Evolutionary conservation across 495 filamentous ascomycete genomes (phyloP).

Genomic region (Chlorociboria aeruginascens): DNA sequence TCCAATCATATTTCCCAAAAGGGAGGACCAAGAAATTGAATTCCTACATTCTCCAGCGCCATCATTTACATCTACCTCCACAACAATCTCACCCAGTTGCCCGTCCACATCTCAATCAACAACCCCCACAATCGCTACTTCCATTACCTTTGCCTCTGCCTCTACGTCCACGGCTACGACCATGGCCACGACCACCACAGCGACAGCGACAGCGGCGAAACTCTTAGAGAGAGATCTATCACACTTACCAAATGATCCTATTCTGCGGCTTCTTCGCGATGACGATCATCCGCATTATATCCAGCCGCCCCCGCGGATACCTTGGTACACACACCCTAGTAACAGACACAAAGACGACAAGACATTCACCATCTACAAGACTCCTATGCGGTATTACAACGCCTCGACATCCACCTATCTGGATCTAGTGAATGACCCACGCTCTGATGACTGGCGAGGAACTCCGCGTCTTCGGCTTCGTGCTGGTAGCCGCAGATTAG

Average conservation of each 20-base stretch:
- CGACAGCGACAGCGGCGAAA: neutral
- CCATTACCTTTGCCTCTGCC: neutral
- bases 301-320: constrained; percentile 25
- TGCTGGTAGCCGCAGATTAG: constrained; percentile 32
- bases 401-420: constrained; percentile 45
- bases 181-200: neutral
- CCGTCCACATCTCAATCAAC: neutral
- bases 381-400: constrained; percentile 48
- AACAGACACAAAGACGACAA: constrained; percentile 28
- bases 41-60: neutral
- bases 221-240: constrained; percentile 1
- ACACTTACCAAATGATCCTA: constrained; percentile 22
- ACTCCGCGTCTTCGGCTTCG: constrained; percentile 41
- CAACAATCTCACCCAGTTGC: neutral
- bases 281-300: constrained; percentile 28
- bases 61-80: neutral
- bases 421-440: constrained; percentile 52
- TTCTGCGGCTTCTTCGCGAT: constrained; percentile 21
- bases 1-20: constrained; percentile 35
- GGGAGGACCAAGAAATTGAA: neutral
- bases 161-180: neutral
- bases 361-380: constrained; percentile 44
- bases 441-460: constrained; percentile 21
- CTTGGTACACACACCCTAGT: constrained; percentile 28
- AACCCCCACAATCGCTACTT: neutral